Evolutionary conservation across 495 filamentous ascomycete species (phyloP), one percentile per base, ranked within the genome.

Genomic region (Penicillium diatomitis): DNA sequence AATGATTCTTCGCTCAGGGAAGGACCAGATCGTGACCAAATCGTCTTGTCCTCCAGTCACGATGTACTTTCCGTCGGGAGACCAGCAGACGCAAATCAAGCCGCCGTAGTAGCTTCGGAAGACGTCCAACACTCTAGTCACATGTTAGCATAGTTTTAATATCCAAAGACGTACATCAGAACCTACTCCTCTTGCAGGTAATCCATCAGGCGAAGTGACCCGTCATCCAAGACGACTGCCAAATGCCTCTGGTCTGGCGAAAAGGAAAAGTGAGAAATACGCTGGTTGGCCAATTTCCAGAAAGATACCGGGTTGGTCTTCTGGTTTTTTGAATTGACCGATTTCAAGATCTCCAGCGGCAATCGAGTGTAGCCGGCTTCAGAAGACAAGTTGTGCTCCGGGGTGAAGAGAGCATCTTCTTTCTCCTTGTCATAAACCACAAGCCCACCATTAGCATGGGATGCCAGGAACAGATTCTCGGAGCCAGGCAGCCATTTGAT

Each of bases 361-460:
- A 67, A 57, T 40, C 64, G 70, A 39, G 72, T 70, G 7, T 68
- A 60, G 34, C 66, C 55, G 32, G 65, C 61, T 34, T 82, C 78
- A 0, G 72, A 66, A 4, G 57, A 65, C 8, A 47, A 51, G 30
- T 70, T 59, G n/a, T 63, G 48, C 59, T 87, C 84, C 2, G 81
- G 70, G 4, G 76, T 67, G 63, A 87, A 86, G n/a, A 75, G 59
- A 3, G 86, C 87, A 67, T 98, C 92, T 55, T 98, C 92, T 62
- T 96, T 96, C 62, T 97, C 94, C 70, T 97, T 97, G 65, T 98
- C 94, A 56, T 97, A 98, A 3, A 96, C 90, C 5, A 98, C 80
- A 43, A 98, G 65, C n/a, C 86, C 81, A 6, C 92, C 92, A 61
- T 97, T 91, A 71, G 87, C 86, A 67, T 98, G 90, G 2, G 90